Conservation (phyloP, 345 rosid genomes). For the Populus pruinosa region DNA sequence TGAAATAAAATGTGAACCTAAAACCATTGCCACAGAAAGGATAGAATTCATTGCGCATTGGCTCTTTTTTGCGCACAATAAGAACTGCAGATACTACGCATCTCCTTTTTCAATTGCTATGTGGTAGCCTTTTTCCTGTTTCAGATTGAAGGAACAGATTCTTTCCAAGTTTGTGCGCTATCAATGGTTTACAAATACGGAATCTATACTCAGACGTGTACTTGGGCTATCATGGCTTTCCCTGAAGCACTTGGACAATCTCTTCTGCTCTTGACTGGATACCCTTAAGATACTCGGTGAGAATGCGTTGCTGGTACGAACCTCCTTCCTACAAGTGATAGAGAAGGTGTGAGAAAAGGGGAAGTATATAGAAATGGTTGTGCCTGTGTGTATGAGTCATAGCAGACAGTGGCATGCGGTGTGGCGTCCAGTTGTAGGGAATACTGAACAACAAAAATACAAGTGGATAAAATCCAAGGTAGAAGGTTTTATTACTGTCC, state of each 20-base stretch:
- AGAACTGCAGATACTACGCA: not conserved
- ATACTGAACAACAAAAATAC: not conserved
- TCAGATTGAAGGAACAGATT: not conserved
- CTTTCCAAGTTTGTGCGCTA: not conserved
- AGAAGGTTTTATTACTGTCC: constrained; percentile 55
- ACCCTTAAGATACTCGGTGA: constrained; percentile 70
- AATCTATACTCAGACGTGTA: not conserved
- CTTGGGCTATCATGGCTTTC: constrained; percentile 15
- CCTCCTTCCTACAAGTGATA: constrained; percentile 73
- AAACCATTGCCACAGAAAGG: not conserved
- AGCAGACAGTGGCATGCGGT: not conserved
- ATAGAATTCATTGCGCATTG: not conserved
- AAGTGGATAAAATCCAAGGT: not conserved
- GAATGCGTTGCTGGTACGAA: constrained; percentile 79
- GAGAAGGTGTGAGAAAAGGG: not conserved
- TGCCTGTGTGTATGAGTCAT: not conserved
- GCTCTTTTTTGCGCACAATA: not conserved
- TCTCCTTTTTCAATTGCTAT: not conserved
- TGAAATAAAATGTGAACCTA: not conserved
- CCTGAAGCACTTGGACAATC: constrained; percentile 48
- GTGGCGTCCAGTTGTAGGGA: not conserved
- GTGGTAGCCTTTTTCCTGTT: not conserved
- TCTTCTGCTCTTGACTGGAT: constrained; percentile 70
- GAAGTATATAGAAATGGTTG: not conserved
- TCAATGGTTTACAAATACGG: not conserved